Conservation (phyloP, 2,329 filamentous ascomycete species). For the Trichoderma lentiforme region DNA sequence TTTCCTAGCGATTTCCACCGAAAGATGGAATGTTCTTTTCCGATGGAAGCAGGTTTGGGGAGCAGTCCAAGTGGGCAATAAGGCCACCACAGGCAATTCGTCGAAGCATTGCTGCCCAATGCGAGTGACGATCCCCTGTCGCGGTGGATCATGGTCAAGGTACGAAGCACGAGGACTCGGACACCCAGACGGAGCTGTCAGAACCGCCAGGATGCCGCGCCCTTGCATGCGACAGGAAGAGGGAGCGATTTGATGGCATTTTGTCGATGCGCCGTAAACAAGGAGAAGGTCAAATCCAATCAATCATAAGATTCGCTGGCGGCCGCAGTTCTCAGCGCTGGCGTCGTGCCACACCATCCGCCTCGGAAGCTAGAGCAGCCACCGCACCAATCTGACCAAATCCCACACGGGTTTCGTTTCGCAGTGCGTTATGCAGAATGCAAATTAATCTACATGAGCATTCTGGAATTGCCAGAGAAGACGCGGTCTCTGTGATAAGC, state of each 20-base stretch:
- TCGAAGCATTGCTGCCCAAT: conserved; percentile 24
- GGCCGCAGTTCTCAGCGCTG: conserved; percentile 16
- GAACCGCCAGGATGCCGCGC: not conserved
- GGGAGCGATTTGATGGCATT: not conserved
- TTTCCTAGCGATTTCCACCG: not conserved
- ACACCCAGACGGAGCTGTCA: not conserved
- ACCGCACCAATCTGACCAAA: conserved; percentile 1
- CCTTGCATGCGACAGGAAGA: not conserved
- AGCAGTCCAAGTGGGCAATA: conserved; percentile 8
- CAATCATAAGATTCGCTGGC: conserved; percentile 1
- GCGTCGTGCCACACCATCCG: conserved; percentile 6
- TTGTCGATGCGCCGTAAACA: not conserved
- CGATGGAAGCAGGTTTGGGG: not conserved
- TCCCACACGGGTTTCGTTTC: not conserved
- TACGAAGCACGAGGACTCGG: not conserved
- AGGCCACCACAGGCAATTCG: not conserved
- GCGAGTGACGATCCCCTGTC: not conserved
- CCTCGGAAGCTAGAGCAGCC: not conserved
- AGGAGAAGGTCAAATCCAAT: not conserved
- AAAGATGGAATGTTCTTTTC: not conserved
- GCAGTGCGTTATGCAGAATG: not conserved
- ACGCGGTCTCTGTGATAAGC: not conserved
- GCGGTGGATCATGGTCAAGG: conserved; percentile 4
- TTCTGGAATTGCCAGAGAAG: not conserved
- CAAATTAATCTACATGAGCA: not conserved